Conservation (phyloP, 2,329 filamentous ascomycete genomes). For the Neonectria punicea region DNA sequence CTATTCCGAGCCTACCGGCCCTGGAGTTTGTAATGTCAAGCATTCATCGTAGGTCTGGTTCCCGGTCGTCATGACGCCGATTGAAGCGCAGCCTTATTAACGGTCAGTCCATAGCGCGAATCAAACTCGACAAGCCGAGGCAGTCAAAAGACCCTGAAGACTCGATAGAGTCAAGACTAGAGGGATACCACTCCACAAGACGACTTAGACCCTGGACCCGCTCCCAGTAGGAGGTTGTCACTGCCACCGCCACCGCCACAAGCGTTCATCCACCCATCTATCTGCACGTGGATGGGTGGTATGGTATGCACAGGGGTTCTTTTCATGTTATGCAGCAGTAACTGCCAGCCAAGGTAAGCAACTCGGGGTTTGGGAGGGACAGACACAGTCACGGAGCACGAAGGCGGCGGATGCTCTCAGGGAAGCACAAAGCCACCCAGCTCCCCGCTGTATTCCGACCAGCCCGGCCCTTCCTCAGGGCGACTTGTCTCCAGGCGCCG, state of each 20-base stretch:
- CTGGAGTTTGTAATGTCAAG: too few species aligned
- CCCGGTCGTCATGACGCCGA: too few species aligned
- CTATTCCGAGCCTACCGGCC: too few species aligned
- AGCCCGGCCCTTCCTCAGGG: background rate
- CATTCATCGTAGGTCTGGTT: too few species aligned
- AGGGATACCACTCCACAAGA: background rate
- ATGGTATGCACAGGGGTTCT: background rate
- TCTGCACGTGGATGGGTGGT: background rate
- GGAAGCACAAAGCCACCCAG: background rate
- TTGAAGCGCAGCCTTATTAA: background rate
- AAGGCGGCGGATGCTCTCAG: background rate
- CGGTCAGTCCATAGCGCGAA: background rate
- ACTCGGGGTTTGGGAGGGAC: background rate
- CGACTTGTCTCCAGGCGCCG: background rate
- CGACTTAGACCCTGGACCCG: background rate
- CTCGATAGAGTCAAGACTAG: too few species aligned
- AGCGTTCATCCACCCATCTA: background rate
- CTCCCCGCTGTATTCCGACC: background rate
- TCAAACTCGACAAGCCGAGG: background rate
- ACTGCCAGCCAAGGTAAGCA: background rate
- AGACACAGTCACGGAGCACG: background rate
- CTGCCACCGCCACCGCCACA: conserved; percentile 20
- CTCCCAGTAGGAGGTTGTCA: background rate
- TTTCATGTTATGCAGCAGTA: background rate
- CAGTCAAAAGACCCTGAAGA: conserved; percentile 1